Conservation (phyloP, 2,329 filamentous ascomycete genomes). For the Paraphaeosphaeria minitans region DNA sequence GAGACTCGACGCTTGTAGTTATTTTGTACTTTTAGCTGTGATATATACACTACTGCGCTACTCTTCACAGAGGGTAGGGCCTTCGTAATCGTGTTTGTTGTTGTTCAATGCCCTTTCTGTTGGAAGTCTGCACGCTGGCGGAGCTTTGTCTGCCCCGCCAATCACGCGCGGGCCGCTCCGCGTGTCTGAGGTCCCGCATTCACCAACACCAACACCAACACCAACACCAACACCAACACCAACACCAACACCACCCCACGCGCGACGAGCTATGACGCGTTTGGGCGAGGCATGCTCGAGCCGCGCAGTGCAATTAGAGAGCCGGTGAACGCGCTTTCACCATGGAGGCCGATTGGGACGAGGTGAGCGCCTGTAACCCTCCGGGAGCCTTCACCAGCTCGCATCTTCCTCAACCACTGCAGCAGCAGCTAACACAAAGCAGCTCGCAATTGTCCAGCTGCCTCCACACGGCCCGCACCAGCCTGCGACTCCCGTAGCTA, state of each 20-base stretch:
- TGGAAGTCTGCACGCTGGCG: not conserved
- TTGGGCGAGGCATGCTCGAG: constrained; percentile 37
- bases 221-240: not conserved
- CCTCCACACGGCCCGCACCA: constrained; percentile 73
- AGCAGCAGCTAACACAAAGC: constrained; percentile 19
- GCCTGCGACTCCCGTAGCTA: constrained; percentile 72
- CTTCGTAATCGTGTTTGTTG: too few relatives aligned
- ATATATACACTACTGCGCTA: too few relatives aligned
- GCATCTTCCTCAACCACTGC: not conserved
- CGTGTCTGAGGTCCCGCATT: constrained; percentile 23
- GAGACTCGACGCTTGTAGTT: not conserved
- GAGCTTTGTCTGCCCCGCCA: constrained; percentile 24
- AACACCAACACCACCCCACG: constrained; percentile 2
- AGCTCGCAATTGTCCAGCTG: constrained; percentile 83
- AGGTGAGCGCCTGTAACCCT: constrained; percentile 41
- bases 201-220: constrained; percentile 3
- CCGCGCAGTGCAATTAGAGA: constrained; percentile 16
- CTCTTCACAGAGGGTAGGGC: too few relatives aligned
- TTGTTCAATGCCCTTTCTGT: too few relatives aligned
- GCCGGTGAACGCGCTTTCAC: constrained; percentile 31
- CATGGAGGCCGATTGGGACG: constrained; percentile 61
- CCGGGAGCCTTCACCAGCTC: not conserved
- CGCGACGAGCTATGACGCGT: constrained; percentile 26
- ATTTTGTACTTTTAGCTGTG: not conserved
- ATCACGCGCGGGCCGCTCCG: constrained; percentile 18